A percentile compares a stretch with the other conserved stretches of the same genome.
Conservation (phyloP, 768 basidiomycete genomes). For the Hericium erinaceus region DNA sequence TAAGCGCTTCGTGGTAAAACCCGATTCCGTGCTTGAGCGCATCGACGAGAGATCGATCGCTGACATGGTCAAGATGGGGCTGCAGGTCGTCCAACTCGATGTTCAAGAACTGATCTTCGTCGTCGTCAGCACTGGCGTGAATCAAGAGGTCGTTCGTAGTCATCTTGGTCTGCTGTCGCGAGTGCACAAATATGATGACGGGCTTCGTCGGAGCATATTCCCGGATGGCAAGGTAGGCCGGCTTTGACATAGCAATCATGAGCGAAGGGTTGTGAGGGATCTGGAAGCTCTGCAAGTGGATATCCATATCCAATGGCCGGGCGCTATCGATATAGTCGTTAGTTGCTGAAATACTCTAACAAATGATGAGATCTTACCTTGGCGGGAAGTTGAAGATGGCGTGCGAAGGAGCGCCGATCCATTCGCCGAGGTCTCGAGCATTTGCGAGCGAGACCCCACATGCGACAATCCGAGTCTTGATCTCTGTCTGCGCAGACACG, state of each 20-base stretch:
- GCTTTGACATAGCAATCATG: conserved; percentile 99
- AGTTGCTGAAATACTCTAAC: neutral
- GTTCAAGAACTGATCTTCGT: conserved; percentile 82
- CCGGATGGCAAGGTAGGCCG: conserved; percentile 85
- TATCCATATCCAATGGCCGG: conserved; percentile 95
- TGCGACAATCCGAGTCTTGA: conserved; percentile 89
- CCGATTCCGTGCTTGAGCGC: conserved; percentile 85
- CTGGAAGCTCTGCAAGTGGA: conserved; percentile 91
- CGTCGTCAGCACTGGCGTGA: conserved; percentile 82
- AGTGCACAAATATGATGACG: conserved; percentile 88
- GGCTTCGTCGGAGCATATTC: conserved; percentile 84
- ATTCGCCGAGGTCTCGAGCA: conserved; percentile 91
- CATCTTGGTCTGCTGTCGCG: conserved; percentile 86
- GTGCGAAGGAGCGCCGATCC: conserved; percentile 92
- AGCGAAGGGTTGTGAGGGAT: conserved; percentile 98
- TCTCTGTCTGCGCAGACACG: conserved; percentile 87
- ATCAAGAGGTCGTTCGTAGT: conserved; percentile 87
- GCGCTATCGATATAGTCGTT: conserved; percentile 40
- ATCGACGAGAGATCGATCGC: conserved; percentile 67
- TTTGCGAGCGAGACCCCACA: conserved; percentile 94
- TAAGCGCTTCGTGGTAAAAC: conserved; percentile 91
- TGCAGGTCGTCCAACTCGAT: conserved; percentile 75
- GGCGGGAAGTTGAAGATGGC: conserved; percentile 98
- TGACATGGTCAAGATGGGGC: conserved; percentile 81
- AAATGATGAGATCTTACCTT: conserved; percentile 35